Conservation (phyloP, 768 basidiomycete species). For the Leucosporidium scottii region DNA sequence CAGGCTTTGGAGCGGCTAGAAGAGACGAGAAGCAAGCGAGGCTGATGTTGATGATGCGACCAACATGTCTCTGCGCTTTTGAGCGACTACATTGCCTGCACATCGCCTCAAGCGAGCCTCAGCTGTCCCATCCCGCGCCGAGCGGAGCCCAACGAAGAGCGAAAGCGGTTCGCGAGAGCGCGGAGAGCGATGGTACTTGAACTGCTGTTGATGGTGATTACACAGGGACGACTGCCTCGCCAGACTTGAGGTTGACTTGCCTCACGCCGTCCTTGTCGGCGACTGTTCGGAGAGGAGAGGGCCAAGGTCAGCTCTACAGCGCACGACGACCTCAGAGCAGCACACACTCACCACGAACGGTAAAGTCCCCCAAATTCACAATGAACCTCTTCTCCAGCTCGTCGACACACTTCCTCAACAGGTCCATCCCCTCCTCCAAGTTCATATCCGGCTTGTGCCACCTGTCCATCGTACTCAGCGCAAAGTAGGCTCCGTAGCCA, state of each 20-base stretch:
- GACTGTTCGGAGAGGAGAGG: not conserved
- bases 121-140: not conserved
- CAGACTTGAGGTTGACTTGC: slow-evolving; percentile 19
- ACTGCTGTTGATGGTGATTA: not conserved
- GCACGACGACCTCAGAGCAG: not conserved
- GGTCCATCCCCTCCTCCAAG: slow-evolving; percentile 75
- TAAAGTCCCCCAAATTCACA: not conserved
- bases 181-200: no score
- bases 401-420: slow-evolving; percentile 75
- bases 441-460: slow-evolving; percentile 85
- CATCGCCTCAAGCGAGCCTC: not conserved
- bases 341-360: not conserved
- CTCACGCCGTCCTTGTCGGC: slow-evolving; percentile 33
- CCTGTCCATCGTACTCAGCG: slow-evolving; percentile 80
- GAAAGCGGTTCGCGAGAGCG: no score
- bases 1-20: no score
- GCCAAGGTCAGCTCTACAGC: slow-evolving; percentile 27
- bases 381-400: slow-evolving; percentile 79
- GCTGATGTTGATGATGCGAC: not conserved
- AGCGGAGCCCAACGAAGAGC: not conserved
- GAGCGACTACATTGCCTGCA: not conserved
- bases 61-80: no score
- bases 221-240: not conserved
- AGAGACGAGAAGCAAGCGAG: no score
- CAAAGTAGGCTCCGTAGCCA: slow-evolving; percentile 91